Conservation (phyloP, 2,329 filamentous ascomycete genomes). For the Colletotrichum sp. region DNA sequence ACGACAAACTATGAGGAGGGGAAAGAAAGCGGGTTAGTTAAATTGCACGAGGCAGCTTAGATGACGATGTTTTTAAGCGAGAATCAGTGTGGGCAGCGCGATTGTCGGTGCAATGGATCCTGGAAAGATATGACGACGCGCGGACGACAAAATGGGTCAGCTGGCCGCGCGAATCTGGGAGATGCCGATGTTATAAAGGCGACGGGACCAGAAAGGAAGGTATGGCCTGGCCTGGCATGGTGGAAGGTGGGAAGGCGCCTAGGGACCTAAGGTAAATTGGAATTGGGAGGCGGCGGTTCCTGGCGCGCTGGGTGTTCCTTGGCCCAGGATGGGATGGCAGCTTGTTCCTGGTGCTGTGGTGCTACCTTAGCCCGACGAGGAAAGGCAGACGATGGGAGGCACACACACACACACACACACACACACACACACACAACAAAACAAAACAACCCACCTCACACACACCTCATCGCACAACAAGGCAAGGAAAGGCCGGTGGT, state of each 20-base stretch:
- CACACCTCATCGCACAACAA: not conserved
- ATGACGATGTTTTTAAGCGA: conserved; percentile 17
- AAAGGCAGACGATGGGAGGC: not conserved
- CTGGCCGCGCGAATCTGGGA: conserved; percentile 13
- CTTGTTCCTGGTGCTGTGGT: conserved; percentile 5
- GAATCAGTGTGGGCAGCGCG: conserved; percentile 16
- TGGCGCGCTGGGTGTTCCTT: not conserved
- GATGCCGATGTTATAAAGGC: conserved; percentile 16
- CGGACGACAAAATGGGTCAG: conserved; percentile 7
- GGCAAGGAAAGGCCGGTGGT: not conserved
- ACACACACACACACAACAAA: not conserved
- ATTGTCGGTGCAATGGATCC: conserved; percentile 11
- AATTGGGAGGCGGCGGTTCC: conserved; percentile 19
- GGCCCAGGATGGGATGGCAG: conserved; percentile 1
- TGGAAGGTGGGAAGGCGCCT: conserved; percentile 4
- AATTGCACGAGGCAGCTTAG: not conserved
- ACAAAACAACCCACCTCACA: not conserved
- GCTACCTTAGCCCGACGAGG: not conserved
- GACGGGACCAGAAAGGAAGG: not conserved
- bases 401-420: not conserved
- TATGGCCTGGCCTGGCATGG: not conserved
- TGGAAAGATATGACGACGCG: conserved; percentile 20
- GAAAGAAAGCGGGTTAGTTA: conserved; percentile 21
- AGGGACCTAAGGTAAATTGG: conserved; percentile 5
- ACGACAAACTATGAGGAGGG: conserved; percentile 79